These are phyloP conservation scores for Entomortierella lignicola DNA, from an alignment of 192 early-diverging fungal genomes.

Conservation along the genomic window DNA sequence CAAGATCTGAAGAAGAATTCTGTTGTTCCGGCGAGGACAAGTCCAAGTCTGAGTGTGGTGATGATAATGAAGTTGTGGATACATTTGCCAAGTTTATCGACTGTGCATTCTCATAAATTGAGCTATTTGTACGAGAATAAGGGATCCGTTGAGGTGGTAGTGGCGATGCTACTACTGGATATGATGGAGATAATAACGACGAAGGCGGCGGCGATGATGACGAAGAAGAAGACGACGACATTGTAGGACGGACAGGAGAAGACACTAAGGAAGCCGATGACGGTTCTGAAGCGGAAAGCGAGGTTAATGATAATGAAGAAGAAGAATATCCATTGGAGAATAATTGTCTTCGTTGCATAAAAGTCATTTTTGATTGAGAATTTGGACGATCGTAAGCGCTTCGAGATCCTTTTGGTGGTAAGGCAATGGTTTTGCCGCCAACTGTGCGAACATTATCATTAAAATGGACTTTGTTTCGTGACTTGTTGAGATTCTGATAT, in stretches of 20 bases:
- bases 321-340: neutral
- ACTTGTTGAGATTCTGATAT: neutral
- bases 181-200: neutral
- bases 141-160: neutral
- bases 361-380: neutral
- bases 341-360: neutral
- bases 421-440: neutral
- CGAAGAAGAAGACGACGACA: too few species aligned
- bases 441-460: neutral
- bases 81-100: neutral
- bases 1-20: conserved; percentile 6
- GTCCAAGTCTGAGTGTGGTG: conserved; percentile 1
- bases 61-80: neutral
- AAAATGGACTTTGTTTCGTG: too few species aligned
- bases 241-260: too few species aligned
- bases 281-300: neutral
- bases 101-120: neutral
- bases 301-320: neutral
- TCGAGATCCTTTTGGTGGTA: neutral
- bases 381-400: neutral
- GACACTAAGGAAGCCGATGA: neutral
- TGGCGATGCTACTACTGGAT: neutral
- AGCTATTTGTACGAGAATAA: neutral
- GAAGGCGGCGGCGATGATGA: neutral
- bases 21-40: too few species aligned